Conservation (phyloP, 2,329 filamentous ascomycete species). For the Amesomyces nigricolor region DNA sequence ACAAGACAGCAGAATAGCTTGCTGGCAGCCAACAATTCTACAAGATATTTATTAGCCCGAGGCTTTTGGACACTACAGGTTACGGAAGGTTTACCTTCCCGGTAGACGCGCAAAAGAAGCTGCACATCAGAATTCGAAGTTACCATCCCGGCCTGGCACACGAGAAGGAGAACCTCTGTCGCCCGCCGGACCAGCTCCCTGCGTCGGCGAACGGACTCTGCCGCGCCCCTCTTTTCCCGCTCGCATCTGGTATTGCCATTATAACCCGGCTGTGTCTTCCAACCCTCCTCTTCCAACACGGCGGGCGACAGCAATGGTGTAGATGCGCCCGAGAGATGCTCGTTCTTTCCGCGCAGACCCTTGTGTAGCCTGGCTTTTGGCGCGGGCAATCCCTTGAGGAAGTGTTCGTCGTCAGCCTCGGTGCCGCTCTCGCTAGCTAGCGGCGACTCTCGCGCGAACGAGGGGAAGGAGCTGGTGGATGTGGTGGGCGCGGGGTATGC, state of each 20-base stretch:
- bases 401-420: conserved; percentile 90
- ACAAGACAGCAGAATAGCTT: conserved; percentile 38
- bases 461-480: conserved; percentile 25
- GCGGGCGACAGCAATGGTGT: conserved; percentile 51
- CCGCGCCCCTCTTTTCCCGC: conserved; percentile 27
- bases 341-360: conserved; percentile 62
- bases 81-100: conserved; percentile 38
- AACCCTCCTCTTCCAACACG: conserved; percentile 39
- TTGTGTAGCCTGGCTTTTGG: conserved; percentile 69
- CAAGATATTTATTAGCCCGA: conserved; percentile 16
- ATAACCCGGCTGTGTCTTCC: conserved; percentile 18
- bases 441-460: conserved; percentile 47
- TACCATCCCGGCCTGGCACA: conserved; percentile 44
- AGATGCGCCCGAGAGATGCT: conserved; percentile 47
- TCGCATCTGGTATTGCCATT: conserved; percentile 25
- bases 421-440: conserved; percentile 83
- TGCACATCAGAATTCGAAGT: conserved; percentile 42
- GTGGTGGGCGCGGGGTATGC: conserved; percentile 23
- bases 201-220: conserved; percentile 38
- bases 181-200: conserved; percentile 49
- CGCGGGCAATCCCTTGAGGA: conserved; percentile 78
- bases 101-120: conserved; percentile 42
- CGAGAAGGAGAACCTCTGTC: conserved; percentile 48
- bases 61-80: conserved; percentile 8
- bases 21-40: conserved; percentile 40